Conservation (phyloP, 176 grass and related monocot species). For the Carex littledalei region DNA sequence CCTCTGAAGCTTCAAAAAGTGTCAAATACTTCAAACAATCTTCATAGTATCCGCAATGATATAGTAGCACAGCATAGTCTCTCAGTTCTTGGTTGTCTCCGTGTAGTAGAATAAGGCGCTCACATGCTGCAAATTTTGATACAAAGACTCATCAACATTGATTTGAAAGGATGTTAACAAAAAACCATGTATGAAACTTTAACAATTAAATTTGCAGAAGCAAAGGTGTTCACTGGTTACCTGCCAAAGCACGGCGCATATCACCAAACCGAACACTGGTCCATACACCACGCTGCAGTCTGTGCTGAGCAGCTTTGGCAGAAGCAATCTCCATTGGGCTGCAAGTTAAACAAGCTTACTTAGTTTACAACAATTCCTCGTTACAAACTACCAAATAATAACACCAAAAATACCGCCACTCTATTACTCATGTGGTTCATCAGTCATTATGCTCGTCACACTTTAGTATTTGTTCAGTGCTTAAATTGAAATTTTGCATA, state of each 20-base stretch:
- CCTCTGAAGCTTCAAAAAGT: conserved; percentile 34
- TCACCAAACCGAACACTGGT: conserved; percentile 81
- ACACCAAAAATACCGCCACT: neutral
- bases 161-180: conserved; percentile 4
- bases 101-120: conserved; percentile 62
- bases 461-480: neutral
- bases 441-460: neutral
- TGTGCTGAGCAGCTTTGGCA: conserved; percentile 83
- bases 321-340: conserved; percentile 85
- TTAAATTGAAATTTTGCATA: neutral
- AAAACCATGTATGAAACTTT: neutral
- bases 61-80: conserved; percentile 78
- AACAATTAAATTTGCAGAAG: neutral
- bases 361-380: neutral
- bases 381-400: neutral
- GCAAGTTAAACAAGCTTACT: conserved; percentile 19
- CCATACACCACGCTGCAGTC: conserved; percentile 77
- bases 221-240: conserved; percentile 9
- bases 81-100: conserved; percentile 43
- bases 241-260: conserved; percentile 84
- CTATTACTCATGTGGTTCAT: neutral
- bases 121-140: conserved; percentile 46
- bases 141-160: neutral
- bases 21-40: conserved; percentile 63
- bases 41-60: conserved; percentile 80